phyloP scores from a whole-genome alignment of 148 eudicot species.

The Talinum fruticosum region DNA sequence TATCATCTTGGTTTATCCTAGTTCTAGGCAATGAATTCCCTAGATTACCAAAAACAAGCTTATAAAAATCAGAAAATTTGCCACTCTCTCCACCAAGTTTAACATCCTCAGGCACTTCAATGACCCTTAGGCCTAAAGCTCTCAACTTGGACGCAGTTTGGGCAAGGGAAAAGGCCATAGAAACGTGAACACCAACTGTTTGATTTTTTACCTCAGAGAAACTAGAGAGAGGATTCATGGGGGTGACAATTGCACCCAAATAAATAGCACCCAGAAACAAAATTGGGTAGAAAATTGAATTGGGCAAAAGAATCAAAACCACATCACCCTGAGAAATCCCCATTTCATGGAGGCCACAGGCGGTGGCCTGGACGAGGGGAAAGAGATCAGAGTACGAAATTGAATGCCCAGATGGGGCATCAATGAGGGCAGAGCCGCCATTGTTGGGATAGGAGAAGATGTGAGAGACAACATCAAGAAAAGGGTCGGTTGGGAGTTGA shows the following conservation, averaged over 20 bases:
- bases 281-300: conserved; percentile 68
- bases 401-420: conserved; percentile 58
- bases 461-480: conserved; percentile 68
- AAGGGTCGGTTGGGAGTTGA: conserved; percentile 56
- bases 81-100: conserved; percentile 6
- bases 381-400: conserved; percentile 50
- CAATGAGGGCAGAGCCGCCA: conserved; percentile 50
- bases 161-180: conserved; percentile 35
- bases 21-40: conserved; percentile 25
- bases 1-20: conserved; percentile 57
- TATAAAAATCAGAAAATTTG: conserved; percentile 31
- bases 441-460: conserved; percentile 58
- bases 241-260: conserved; percentile 65
- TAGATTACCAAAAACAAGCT: conserved; percentile 38
- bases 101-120: conserved; percentile 48
- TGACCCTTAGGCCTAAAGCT: conserved; percentile 35
- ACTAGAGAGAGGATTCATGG: conserved; percentile 75
- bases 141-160: conserved; percentile 34
- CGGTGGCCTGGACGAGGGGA: conserved; percentile 58
- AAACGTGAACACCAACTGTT: conserved; percentile 38
- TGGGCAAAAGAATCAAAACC: conserved; percentile 61
- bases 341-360: conserved; percentile 51
- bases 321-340: conserved; percentile 79
- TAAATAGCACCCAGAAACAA: conserved; percentile 54
- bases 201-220: conserved; percentile 64